Evolutionary conservation across 1,139 yeast species (phyloP).

Genomic region (Sugiyamaella paludigena): DNA sequence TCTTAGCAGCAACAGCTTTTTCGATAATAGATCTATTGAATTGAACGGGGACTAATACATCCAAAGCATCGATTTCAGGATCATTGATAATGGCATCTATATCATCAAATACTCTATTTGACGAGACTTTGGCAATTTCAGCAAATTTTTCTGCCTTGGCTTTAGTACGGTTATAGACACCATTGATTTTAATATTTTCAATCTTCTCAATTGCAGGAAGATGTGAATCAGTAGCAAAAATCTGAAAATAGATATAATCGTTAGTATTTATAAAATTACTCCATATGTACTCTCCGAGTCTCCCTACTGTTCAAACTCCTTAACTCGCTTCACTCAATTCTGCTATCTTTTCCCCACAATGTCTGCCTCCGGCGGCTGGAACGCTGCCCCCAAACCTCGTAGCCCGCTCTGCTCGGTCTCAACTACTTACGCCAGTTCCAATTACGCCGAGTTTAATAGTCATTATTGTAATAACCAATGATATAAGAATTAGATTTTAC

Average conservation of each 20-base stretch:
- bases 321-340: too few species aligned
- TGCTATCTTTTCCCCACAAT: too few species aligned
- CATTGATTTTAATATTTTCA: slow-evolving; percentile 47
- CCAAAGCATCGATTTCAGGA: slow-evolving; percentile 66
- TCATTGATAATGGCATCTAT: slow-evolving; percentile 66
- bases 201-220: slow-evolving; percentile 64
- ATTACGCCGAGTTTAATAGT: slow-evolving; percentile 64
- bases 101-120: slow-evolving; percentile 55
- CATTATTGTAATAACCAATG: slow-evolving; percentile 9
- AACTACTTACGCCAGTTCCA: slow-evolving; percentile 64
- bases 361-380: too few species aligned
- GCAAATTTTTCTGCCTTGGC: slow-evolving; percentile 81
- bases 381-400: too few species aligned
- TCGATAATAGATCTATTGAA: slow-evolving; percentile 64
- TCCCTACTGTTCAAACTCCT: too few species aligned
- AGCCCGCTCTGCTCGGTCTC: too few species aligned
- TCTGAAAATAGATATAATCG: slow-evolving; percentile 34
- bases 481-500: too few species aligned
- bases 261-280: too few species aligned
- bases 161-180: slow-evolving; percentile 79
- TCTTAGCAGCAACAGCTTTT: slow-evolving; percentile 62
- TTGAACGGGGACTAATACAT: slow-evolving; percentile 84
- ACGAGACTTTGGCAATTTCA: slow-evolving; percentile 50
- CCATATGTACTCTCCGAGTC: too few species aligned
- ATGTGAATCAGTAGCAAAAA: slow-evolving; percentile 82